phyloP scores from a whole-genome alignment of 2,329 filamentous ascomycete genomes.

The Calonectria henricotiae region DNA sequence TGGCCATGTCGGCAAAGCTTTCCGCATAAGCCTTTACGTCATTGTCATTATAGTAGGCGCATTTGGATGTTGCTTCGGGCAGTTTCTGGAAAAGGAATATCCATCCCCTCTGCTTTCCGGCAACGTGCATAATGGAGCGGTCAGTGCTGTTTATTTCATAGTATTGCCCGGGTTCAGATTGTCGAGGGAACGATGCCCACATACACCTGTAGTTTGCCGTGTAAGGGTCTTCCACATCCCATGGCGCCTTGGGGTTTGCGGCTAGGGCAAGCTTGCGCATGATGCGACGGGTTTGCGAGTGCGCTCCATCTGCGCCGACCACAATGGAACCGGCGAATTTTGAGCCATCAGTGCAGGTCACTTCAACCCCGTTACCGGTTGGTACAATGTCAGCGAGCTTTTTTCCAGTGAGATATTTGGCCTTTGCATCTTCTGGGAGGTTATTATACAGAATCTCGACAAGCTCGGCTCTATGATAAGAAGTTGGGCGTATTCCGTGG shows the following conservation, averaged over 20 bases:
- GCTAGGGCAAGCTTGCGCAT: conserved; percentile 38
- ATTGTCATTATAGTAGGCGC: conserved; percentile 15
- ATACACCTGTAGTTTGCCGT: conserved; percentile 29
- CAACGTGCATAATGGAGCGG: conserved; percentile 53
- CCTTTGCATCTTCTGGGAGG: conserved; percentile 23
- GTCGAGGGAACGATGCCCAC: conserved; percentile 53
- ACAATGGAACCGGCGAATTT: conserved; percentile 44
- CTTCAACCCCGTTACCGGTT: conserved; percentile 28
- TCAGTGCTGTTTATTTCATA: conserved; percentile 53
- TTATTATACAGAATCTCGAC: conserved; percentile 29
- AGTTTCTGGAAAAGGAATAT: conserved; percentile 57
- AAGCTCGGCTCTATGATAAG: conserved; percentile 35
- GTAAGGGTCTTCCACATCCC: conserved; percentile 26
- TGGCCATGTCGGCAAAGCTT: conserved; percentile 14
- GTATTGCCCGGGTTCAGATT: conserved; percentile 43
- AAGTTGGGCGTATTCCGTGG: conserved; percentile 23
- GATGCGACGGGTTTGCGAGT: conserved; percentile 37
- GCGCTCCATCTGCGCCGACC: conserved; percentile 46
- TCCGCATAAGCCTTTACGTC: conserved; percentile 24
- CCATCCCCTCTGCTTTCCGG: conserved; percentile 53
- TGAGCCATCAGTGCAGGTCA: conserved; percentile 45
- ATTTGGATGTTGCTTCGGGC: conserved; percentile 6
- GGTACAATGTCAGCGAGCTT: conserved; percentile 43
- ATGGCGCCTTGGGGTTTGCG: neutral
- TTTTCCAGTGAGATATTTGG: conserved; percentile 36